Percentiles rank a stretch among this genome's conserved stretches.
phyloP scores from a whole-genome alignment of 2,329 filamentous ascomycete genomes.

The Diaporthe sp. region DNA sequence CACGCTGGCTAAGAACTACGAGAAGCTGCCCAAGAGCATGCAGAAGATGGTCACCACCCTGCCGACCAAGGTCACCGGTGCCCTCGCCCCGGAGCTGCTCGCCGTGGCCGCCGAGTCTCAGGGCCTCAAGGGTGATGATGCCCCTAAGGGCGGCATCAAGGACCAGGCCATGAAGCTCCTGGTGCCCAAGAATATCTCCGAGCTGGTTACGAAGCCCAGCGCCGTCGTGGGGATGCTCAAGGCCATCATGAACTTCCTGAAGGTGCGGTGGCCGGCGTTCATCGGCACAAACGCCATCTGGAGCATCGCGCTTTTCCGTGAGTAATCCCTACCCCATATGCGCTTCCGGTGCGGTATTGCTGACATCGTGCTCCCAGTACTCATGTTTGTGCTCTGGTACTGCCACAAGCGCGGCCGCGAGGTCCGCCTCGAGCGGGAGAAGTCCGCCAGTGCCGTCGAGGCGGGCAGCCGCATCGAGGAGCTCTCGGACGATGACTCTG shows the following conservation, averaged over 20 bases:
- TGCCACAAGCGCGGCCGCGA: slow-evolving; percentile 96
- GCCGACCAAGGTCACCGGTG: slow-evolving; percentile 83
- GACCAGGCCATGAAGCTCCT: slow-evolving; percentile 77
- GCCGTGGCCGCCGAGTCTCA: slow-evolving; percentile 84
- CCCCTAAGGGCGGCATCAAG: slow-evolving; percentile 56
- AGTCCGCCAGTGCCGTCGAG: slow-evolving; percentile 47
- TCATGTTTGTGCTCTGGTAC: slow-evolving; percentile 97
- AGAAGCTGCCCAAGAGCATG: slow-evolving; percentile 81
- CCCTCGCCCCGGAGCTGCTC: slow-evolving; percentile 84
- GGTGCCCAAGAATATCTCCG: slow-evolving; percentile 79
- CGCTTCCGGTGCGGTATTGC: neutral
- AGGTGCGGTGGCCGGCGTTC: slow-evolving; percentile 89
- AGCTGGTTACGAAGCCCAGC: slow-evolving; percentile 88
- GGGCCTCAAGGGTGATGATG: slow-evolving; percentile 70
- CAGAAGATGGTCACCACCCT: slow-evolving; percentile 89
- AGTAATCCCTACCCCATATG: slow-evolving; percentile 53
- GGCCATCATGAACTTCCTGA: slow-evolving; percentile 91
- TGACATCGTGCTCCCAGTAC: slow-evolving; percentile 64
- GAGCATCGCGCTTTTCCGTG: slow-evolving; percentile 89
- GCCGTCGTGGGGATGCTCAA: slow-evolving; percentile 86
- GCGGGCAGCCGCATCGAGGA: slow-evolving; percentile 60
- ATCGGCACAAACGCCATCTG: slow-evolving; percentile 93
- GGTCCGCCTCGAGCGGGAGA: slow-evolving; percentile 77
- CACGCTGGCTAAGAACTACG: slow-evolving; percentile 71
- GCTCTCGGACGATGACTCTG: slow-evolving; percentile 55